Conservation (phyloP, 371 early-diverging fungal genomes). For the Mortierella sp. region DNA sequence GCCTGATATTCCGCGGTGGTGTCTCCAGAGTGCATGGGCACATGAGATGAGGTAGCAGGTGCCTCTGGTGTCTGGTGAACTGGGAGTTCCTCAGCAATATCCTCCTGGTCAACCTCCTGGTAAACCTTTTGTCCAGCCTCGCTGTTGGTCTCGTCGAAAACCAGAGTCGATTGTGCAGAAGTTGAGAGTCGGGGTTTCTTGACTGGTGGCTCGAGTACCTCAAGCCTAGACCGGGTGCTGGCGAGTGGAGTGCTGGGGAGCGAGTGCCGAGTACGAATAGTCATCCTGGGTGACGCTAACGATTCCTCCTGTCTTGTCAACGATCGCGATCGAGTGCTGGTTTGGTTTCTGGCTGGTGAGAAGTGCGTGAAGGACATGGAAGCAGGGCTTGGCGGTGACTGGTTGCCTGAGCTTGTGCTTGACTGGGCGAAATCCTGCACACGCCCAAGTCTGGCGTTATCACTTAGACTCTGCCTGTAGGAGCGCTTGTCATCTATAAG, state of each 20-base stretch:
- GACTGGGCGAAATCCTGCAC: background rate
- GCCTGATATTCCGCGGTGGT: background rate
- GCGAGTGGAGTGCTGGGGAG: background rate
- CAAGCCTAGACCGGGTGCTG: background rate
- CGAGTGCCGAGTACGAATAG: background rate
- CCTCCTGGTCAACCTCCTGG: background rate
- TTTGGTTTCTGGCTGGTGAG: background rate
- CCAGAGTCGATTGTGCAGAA: background rate
- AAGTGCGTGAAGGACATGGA: background rate
- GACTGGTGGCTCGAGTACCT: background rate
- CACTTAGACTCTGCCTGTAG: background rate
- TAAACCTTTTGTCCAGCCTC: background rate
- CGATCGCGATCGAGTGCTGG: background rate
- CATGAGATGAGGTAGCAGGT: too few species aligned
- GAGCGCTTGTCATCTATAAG: background rate
- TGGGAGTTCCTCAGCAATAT: too few species aligned
- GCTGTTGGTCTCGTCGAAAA: background rate
- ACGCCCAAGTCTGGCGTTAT: background rate
- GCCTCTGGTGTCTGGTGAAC: background rate
- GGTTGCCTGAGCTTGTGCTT: background rate
- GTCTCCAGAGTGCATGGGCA: background rate
- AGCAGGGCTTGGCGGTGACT: background rate
- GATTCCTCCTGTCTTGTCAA: background rate
- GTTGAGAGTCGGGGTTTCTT: constrained; percentile 7
- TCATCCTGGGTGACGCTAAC: background rate